These are phyloP conservation scores for Anisodus acutangulus DNA, from an alignment of 257 asterid species.

Conservation along the genomic window DNA sequence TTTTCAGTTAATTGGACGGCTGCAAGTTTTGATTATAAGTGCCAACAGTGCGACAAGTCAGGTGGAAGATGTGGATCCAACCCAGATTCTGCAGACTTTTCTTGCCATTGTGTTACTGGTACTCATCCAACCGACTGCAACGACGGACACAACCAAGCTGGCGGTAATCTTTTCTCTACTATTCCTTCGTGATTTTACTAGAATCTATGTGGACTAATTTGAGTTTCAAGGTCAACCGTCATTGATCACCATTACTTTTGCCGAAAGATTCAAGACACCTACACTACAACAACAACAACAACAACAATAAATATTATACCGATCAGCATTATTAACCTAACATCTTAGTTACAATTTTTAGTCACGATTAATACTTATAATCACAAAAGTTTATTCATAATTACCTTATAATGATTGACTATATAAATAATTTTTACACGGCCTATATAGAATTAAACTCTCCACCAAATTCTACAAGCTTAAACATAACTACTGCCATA, in stretches of 20 bases:
- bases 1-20: slow-evolving; percentile 50
- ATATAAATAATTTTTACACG: no score
- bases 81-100: slow-evolving; percentile 31
- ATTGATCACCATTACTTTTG: not conserved
- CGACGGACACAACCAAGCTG: not conserved
- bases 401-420: not conserved
- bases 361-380: not conserved
- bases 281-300: no score
- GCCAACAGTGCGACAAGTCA: slow-evolving; percentile 39
- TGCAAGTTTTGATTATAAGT: slow-evolving; percentile 32
- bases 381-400: no score
- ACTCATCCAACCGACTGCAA: slow-evolving; percentile 32
- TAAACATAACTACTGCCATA: not conserved
- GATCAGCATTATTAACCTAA: no score
- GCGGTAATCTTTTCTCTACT: not conserved
- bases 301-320: no score
- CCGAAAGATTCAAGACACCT: not conserved
- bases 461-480: not conserved
- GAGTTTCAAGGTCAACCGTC: no score
- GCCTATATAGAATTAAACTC: not conserved
- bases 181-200: not conserved
- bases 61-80: slow-evolving; percentile 63
- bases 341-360: no score
- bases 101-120: slow-evolving; percentile 44
- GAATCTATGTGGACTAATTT: not conserved